Evolutionary conservation across 192 early-diverging fungal genomes (phyloP), one percentile per base, ranked within the genome.

Genomic region (Umbelopsis sp.): DNA sequence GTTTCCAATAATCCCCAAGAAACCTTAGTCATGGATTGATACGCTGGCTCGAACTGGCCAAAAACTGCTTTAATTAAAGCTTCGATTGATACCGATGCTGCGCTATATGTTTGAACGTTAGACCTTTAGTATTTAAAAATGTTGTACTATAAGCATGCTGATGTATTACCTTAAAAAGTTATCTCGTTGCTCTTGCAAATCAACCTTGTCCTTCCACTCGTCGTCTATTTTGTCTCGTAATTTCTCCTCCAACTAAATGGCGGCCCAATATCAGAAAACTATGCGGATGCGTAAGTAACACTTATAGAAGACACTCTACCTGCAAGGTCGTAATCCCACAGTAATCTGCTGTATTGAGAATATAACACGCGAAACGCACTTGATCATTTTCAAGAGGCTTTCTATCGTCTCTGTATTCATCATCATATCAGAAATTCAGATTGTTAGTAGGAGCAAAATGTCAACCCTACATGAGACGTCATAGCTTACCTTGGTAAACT

Each of bases 311-410:
- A 15, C 18, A 11, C 16, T 50, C 55, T 81, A 89, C 91, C 80
- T 93, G 92, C 11, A 83, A 76, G 0, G 91, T 95, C 1, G 94
- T 95, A 12, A 87, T 83, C 27, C 85, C 83, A 71, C 96, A 99
- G 78, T 99, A 99, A 77, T 99, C 97, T 0, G 92, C 93, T 0
- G 97, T 99, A 51, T 96, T 97, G 69, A 97, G 80, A 23, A 96
- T 86, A n/a, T 92, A 71, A 69, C 92, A 93, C 2, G 88, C 87
- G 13, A 87, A 86, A 37, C 82, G 78, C 37, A 97, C 79, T 20
- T 92, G 90, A 23, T 94, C 92, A 11, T 84, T 76, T 6, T 82
- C 85, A 47, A 91, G 71, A 3, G 80, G 68, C 64, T 84, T 82
- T 53, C 85, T 89, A 23, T 95, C 87, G 25, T 91, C 86, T 37